phyloP scores from a whole-genome alignment of 768 basidiomycete species.

The Mycena alexandri region DNA sequence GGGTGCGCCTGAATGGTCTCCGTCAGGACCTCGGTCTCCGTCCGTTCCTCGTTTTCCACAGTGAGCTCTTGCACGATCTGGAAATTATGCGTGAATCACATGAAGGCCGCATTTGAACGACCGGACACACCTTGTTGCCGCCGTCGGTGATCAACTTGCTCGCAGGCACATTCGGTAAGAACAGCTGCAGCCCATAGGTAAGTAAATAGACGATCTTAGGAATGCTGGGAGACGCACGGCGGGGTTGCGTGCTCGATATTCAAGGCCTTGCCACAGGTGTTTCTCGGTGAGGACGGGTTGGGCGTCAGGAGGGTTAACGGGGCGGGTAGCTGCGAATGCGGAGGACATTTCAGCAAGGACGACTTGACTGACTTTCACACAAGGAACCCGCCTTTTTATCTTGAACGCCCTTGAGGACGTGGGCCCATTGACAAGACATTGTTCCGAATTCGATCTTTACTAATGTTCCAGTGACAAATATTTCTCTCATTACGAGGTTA shows the following conservation, averaged over 20 bases:
- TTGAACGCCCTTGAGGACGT: constrained; percentile 2
- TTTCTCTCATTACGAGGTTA: too few species aligned
- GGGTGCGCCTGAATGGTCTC: constrained; percentile 12
- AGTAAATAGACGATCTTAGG: constrained; percentile 14
- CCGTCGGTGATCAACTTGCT: constrained; percentile 21
- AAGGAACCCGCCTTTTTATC: background rate
- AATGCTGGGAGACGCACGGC: constrained; percentile 16
- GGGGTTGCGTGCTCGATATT: constrained; percentile 18
- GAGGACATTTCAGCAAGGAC: too few species aligned
- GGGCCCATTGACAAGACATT: constrained; percentile 14
- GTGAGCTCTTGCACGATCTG: constrained; percentile 22
- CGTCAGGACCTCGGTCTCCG: constrained; percentile 12
- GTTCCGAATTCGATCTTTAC: constrained; percentile 15
- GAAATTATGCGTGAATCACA: constrained; percentile 18
- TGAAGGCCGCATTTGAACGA: constrained; percentile 13
- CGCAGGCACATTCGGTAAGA: constrained; percentile 20
- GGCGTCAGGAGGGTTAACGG: constrained; percentile 22
- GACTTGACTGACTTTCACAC: too few species aligned
- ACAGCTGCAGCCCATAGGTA: constrained; percentile 10
- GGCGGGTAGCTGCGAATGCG: constrained; percentile 7
- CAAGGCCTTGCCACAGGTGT: constrained; percentile 24
- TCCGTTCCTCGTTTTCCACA: constrained; percentile 14
- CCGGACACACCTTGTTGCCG: constrained; percentile 21
- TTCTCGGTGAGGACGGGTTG: constrained; percentile 23
- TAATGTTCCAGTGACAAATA: constrained; percentile 10